A percentile compares a stretch with the other conserved stretches of the same genome.
phyloP scores from a whole-genome alignment of 768 basidiomycete species.

The Pisolithus marmoratus region DNA sequence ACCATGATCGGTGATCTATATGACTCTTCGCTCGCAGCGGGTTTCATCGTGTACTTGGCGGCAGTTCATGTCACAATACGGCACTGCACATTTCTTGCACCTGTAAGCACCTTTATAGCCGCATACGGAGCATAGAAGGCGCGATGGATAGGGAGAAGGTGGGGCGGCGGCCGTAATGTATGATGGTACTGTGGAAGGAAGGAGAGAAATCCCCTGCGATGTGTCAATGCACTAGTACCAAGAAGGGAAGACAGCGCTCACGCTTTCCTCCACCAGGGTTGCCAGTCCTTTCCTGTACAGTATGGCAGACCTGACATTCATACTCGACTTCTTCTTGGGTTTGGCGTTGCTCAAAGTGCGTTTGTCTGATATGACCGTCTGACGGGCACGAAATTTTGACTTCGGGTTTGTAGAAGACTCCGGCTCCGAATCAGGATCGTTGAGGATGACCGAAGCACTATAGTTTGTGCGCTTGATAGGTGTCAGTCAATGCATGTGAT shows the following conservation, averaged over 20 bases:
- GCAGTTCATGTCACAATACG: slow-evolving; percentile 73
- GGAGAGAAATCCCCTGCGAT: slow-evolving; percentile 50
- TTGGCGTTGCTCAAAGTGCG: slow-evolving; percentile 35
- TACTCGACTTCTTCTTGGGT: slow-evolving; percentile 71
- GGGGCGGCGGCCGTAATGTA: slow-evolving; percentile 69
- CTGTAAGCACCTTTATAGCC: slow-evolving; percentile 80
- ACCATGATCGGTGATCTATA: slow-evolving; percentile 13
- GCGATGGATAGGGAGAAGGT: slow-evolving; percentile 56
- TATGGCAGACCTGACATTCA: slow-evolving; percentile 74
- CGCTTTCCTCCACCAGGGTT: slow-evolving; percentile 74
- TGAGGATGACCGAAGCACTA: slow-evolving; percentile 38
- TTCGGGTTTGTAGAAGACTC: slow-evolving; percentile 20
- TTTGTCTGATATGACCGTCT: slow-evolving; percentile 72
- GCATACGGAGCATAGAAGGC: slow-evolving; percentile 78
- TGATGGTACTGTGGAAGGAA: slow-evolving; percentile 50
- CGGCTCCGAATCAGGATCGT: slow-evolving; percentile 26
- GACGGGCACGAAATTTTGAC: slow-evolving; percentile 62
- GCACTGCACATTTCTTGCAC: slow-evolving; percentile 71
- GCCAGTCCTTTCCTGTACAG: slow-evolving; percentile 78
- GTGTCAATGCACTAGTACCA: not conserved
- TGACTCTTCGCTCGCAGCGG: slow-evolving; percentile 68
- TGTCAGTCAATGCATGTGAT: slow-evolving; percentile 7
- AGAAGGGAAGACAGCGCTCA: slow-evolving; percentile 32
- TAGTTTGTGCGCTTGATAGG: slow-evolving; percentile 67
- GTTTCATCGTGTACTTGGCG: slow-evolving; percentile 72